Percentiles rank a stretch among this genome's conserved stretches.
Conservation (phyloP, 140 eudicot genomes). For the Anethum foeniculum region DNA sequence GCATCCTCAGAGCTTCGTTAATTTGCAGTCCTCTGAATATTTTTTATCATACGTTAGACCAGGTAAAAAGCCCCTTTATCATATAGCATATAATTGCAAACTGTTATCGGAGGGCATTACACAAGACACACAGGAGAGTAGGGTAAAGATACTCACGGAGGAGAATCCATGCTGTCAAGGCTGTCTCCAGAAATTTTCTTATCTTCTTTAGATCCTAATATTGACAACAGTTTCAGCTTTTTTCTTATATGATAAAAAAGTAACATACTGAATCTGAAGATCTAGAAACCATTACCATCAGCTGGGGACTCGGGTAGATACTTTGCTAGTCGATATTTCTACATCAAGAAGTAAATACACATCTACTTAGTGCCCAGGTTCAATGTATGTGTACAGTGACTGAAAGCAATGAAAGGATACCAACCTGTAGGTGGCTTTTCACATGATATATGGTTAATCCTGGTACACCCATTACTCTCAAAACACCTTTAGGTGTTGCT, state of each 20-base stretch:
- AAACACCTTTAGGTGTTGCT: conserved; percentile 65
- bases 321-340: conserved; percentile 63
- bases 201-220: conserved; percentile 16
- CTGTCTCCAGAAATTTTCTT: conserved; percentile 18
- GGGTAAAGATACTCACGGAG: conserved; percentile 7
- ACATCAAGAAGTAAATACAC: conserved; percentile 6
- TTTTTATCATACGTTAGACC: not conserved
- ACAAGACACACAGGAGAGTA: not conserved
- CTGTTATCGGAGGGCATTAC: not conserved
- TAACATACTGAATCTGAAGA: not conserved
- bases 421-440: conserved; percentile 63
- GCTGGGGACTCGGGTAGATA: conserved; percentile 52
- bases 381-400: not conserved
- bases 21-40: conserved; percentile 40
- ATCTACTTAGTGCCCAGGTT: not conserved
- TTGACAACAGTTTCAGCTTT: not conserved
- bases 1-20: conserved; percentile 49
- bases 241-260: not conserved
- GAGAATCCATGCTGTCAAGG: conserved; percentile 15
- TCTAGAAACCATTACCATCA: conserved; percentile 35
- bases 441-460: conserved; percentile 67
- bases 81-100: not conserved
- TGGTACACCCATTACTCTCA: conserved; percentile 67
- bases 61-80: not conserved
- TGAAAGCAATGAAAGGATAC: conserved; percentile 14